Base-by-base conservation (phyloP, 2,329 filamentous ascomycete species). In the Didymella lethalis region DNA sequence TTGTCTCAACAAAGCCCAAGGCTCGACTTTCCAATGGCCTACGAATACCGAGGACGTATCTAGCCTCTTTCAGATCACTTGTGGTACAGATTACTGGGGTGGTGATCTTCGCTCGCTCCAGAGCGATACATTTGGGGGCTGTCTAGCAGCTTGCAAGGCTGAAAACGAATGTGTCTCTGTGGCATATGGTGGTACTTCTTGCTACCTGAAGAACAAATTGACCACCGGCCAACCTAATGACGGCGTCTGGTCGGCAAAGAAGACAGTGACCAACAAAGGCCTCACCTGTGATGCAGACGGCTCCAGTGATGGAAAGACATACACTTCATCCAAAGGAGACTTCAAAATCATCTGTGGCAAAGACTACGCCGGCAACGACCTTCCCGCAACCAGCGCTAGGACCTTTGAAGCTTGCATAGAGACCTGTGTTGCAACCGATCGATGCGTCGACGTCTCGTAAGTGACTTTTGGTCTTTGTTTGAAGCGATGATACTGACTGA, bases 361-460 rank as follows among this genome's bases (percentile, higher is more conserved):
- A 20, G 53, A 55, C 44, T 55, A 55, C 45, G n/a, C 10, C 2
- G 53, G 53, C 25, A 34, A 48, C 8, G 53, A 55, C n/a, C 53
- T 55, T 8, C 11, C 29, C 26, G 7, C 34, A 14, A 48, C 36
- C 29, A 44, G 11, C 28, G 49, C 53, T 23, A 36, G 40, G 16
- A 43, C 45, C 4, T 49, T 55, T 20, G 53, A 48, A 28, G 45
- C 28, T 28, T 55, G 53, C 29, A 55, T 48, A 11, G 53, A 55
- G 11, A 48, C 45, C 34, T 48, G 53, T 28, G 53, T 36, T 29
- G 29, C 45, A 2, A 48, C 44, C 16, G 28, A 44, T 3, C 29
- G 34, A 28, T 55, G 53, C 18, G 45, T 55, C 1, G 44, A 55
- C 31, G 53, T 55, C 4, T 55, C 44, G 45, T 55, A 44, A 55